These are phyloP conservation scores for Austroboletus eburneus DNA, from an alignment of 768 basidiomycete species.

Conservation along the genomic window DNA sequence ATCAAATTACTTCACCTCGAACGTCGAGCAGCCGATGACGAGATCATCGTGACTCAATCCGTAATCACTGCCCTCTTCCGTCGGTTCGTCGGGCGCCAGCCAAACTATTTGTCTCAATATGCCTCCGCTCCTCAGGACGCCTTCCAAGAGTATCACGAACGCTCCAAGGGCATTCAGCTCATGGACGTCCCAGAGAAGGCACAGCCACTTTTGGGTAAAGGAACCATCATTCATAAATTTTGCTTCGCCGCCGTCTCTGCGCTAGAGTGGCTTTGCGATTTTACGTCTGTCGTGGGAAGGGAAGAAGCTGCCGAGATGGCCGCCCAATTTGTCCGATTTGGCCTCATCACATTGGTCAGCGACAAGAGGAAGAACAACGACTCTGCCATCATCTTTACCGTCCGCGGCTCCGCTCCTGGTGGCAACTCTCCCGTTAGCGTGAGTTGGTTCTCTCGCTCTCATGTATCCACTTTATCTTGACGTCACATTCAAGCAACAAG, in stretches of 20 bases:
- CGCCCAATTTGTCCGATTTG: constrained; percentile 95
- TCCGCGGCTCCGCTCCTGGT: constrained; percentile 73
- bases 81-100: constrained; percentile 84
- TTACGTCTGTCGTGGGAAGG: constrained; percentile 90
- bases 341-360: constrained; percentile 82
- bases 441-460: constrained; percentile 25
- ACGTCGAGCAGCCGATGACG: constrained; percentile 87
- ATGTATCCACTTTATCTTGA: constrained; percentile 6
- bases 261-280: constrained; percentile 97
- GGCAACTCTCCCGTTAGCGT: constrained; percentile 74
- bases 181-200: constrained; percentile 69
- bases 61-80: constrained; percentile 95
- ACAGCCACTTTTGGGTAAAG: constrained; percentile 47
- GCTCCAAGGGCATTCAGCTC: constrained; percentile 68
- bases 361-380: constrained; percentile 90
- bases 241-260: constrained; percentile 86
- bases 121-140: constrained; percentile 49
- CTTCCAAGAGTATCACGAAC: constrained; percentile 73
- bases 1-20: constrained; percentile 98
- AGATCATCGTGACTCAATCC: constrained; percentile 92
- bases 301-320: constrained; percentile 98
- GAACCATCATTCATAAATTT: constrained; percentile 49
- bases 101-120: constrained; percentile 65
- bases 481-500: constrained; percentile 61
- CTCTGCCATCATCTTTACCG: constrained; percentile 90